Conservation (phyloP, 2,329 filamentous ascomycete species). For the Colletotrichum abscissum region DNA sequence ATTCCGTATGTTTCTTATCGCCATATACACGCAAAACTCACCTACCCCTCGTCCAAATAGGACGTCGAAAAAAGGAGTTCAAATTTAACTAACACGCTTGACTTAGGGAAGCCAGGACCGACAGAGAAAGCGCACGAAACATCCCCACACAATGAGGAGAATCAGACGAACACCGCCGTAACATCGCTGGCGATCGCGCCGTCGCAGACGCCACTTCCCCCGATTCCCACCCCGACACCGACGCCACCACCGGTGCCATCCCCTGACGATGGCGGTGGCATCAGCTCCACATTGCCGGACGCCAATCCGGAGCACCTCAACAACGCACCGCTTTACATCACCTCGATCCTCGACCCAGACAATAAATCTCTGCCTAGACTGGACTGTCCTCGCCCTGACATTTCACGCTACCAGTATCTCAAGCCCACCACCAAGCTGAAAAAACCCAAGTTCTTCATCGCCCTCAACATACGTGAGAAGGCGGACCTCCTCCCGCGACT, state of each 20-base stretch:
- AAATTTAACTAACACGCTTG: too few species aligned
- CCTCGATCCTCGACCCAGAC: conserved; percentile 43
- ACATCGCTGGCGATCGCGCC: not conserved
- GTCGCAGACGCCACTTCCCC: not conserved
- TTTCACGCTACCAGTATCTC: conserved; percentile 33
- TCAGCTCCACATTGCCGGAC: not conserved
- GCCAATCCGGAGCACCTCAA: conserved; percentile 21
- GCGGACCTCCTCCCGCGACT: conserved; percentile 59
- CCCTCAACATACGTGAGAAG: conserved; percentile 61
- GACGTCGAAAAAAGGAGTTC: too few species aligned
- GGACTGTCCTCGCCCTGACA: conserved; percentile 43
- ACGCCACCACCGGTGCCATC: not conserved
- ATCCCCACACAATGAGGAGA: not conserved
- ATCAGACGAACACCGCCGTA: conserved; percentile 2
- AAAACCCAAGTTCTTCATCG: conserved; percentile 59
- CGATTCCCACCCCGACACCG: not conserved
- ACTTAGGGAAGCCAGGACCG: too few species aligned
- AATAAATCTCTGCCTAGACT: conserved; percentile 40
- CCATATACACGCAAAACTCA: too few species aligned
- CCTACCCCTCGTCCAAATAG: too few species aligned
- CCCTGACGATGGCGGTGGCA: not conserved
- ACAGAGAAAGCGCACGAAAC: not conserved
- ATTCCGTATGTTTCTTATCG: not conserved
- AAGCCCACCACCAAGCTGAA: too few species aligned
- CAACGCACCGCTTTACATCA: conserved; percentile 38